A percentile compares a stretch with the other conserved stretches of the same genome.
Evolutionary conservation across 768 basidiomycete species (phyloP).

Genomic region (Auricularia heimuer): DNA sequence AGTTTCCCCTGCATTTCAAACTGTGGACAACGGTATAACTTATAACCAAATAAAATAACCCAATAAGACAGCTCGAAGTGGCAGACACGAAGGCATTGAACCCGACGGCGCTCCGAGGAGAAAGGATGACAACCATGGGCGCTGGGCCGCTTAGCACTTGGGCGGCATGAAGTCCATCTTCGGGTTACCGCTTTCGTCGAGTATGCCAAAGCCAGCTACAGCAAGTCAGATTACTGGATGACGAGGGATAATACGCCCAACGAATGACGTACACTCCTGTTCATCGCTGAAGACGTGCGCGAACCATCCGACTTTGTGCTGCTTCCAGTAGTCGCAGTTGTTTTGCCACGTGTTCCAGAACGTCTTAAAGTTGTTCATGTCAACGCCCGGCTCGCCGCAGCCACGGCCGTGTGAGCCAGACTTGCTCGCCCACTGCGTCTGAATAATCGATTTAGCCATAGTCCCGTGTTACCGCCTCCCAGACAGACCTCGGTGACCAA

Average conservation of each 20-base stretch:
- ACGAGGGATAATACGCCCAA: too few relatives aligned
- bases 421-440: conserved; percentile 7
- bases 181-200: background rate
- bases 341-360: conserved; percentile 5
- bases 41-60: too few relatives aligned
- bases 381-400: background rate
- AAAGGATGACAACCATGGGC: background rate
- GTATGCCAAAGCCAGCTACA: conserved; percentile 6
- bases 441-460: background rate
- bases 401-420: conserved; percentile 1
- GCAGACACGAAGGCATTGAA: too few relatives aligned
- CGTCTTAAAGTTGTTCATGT: conserved; percentile 1
- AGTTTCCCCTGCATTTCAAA: too few relatives aligned
- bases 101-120: background rate
- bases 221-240: background rate
- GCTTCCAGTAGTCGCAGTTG: conserved; percentile 8
- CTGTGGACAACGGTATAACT: too few relatives aligned
- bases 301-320: conserved; percentile 5
- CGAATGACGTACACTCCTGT: background rate
- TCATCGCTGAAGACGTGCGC: conserved; percentile 6
- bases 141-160: background rate
- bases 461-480: background rate
- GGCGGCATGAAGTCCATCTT: conserved; percentile 2
- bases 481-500: conserved; percentile 1
- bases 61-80: too few relatives aligned